Evolutionary conservation across 2,329 filamentous ascomycete species (phyloP).

Genomic region (Trichophyton mentagrophytes): DNA sequence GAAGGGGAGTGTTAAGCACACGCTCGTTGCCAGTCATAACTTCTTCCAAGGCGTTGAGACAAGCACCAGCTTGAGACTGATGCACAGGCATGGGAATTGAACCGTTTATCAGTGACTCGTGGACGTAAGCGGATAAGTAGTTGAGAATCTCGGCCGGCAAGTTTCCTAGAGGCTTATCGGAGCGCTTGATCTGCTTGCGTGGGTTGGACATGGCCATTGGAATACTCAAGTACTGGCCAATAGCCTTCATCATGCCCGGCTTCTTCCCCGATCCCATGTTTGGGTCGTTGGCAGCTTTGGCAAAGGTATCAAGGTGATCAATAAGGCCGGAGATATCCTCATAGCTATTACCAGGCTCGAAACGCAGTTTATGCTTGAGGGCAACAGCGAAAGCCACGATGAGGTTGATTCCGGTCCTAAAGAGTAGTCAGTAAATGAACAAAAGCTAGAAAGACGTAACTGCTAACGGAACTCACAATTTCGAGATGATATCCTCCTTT

Average conservation of each 20-base stretch:
- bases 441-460: not conserved
- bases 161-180: slow-evolving; percentile 62
- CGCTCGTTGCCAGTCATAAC: slow-evolving; percentile 60
- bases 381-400: slow-evolving; percentile 64
- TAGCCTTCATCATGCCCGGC: slow-evolving; percentile 47
- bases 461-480: slow-evolving; percentile 36
- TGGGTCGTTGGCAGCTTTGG: slow-evolving; percentile 44
- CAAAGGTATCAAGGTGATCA: slow-evolving; percentile 62
- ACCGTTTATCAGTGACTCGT: slow-evolving; percentile 41
- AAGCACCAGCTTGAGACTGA: slow-evolving; percentile 35
- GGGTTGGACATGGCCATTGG: slow-evolving; percentile 68
- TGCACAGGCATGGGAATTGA: slow-evolving; percentile 17
- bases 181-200: slow-evolving; percentile 60
- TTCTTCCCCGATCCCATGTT: slow-evolving; percentile 21
- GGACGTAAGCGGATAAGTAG: slow-evolving; percentile 55
- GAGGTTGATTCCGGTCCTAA: slow-evolving; percentile 57
- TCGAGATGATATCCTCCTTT: slow-evolving; percentile 57
- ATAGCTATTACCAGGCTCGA: slow-evolving; percentile 69
- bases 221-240: slow-evolving; percentile 62
- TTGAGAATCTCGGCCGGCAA: slow-evolving; percentile 70
- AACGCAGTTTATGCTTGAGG: slow-evolving; percentile 70
- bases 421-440: not conserved
- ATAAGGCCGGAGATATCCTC: slow-evolving; percentile 59
- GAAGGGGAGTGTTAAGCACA: slow-evolving; percentile 68
- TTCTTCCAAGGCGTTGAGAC: slow-evolving; percentile 55